A percentile compares a stretch with the other conserved stretches of the same genome.
Evolutionary conservation across 768 basidiomycete species (phyloP).

Genomic region (Boletus bicolor): DNA sequence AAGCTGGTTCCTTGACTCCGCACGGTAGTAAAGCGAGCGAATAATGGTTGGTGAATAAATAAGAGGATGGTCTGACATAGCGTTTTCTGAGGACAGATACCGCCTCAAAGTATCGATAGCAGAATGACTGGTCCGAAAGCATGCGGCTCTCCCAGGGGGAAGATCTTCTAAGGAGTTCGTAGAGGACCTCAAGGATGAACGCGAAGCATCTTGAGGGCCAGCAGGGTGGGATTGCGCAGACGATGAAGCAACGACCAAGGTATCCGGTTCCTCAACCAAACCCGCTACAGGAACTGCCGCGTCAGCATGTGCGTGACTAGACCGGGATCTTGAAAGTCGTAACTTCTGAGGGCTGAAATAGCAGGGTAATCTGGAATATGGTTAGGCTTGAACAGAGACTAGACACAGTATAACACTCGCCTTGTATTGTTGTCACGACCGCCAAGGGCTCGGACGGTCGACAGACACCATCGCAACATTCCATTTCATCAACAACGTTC

Average conservation of each 20-base stretch:
- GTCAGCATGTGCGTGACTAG: background rate
- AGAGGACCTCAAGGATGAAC: background rate
- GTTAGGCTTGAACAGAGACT: background rate
- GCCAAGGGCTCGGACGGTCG: constrained; percentile 47
- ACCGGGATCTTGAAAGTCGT: constrained; percentile 1
- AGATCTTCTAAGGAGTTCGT: background rate
- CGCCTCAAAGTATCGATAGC: constrained; percentile 14
- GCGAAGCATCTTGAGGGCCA: background rate
- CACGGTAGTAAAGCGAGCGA: constrained; percentile 38
- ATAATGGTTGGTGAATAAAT: constrained; percentile 32
- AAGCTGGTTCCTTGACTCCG: constrained; percentile 35
- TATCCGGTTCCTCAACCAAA: background rate
- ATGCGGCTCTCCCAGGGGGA: background rate
- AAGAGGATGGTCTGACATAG: constrained; percentile 7
- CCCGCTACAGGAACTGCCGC: background rate
- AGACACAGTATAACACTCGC: constrained; percentile 13
- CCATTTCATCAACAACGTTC: constrained; percentile 51
- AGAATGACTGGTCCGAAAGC: background rate
- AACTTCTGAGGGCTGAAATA: background rate
- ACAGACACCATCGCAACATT: constrained; percentile 75
- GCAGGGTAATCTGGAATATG: background rate
- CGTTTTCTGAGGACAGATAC: constrained; percentile 15
- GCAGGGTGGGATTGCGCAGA: background rate
- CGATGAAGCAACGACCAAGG: background rate
- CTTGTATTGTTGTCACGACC: constrained; percentile 29